These are phyloP conservation scores for Sphaerulina vaccinii DNA, from an alignment of 2,329 filamentous ascomycete genomes.

Conservation along the genomic window DNA sequence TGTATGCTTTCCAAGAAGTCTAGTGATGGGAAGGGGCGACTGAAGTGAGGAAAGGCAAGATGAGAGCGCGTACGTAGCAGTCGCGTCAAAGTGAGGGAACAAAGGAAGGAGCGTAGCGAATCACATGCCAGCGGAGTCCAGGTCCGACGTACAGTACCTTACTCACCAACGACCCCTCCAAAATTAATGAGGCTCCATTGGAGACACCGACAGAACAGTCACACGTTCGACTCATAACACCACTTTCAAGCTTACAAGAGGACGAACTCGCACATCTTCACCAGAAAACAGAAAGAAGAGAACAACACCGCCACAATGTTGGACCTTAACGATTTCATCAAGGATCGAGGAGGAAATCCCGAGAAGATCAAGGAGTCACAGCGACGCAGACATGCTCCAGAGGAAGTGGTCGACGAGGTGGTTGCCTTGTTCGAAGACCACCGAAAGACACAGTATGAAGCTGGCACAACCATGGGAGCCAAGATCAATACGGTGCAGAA, in stretches of 20 bases:
- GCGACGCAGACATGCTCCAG: slow-evolving; percentile 73
- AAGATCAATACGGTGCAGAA: slow-evolving; percentile 89
- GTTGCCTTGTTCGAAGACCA: slow-evolving; percentile 85
- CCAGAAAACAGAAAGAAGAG: neutral
- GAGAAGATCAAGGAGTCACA: slow-evolving; percentile 92
- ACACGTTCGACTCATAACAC: neutral
- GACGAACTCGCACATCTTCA: neutral
- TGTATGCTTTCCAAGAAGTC: neutral
- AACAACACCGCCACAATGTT: slow-evolving; percentile 35
- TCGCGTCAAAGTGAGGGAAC: slow-evolving; percentile 5
- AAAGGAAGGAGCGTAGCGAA: neutral
- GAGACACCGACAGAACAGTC: neutral
- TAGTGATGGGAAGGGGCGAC: neutral
- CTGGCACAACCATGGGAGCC: slow-evolving; percentile 73
- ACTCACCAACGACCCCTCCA: neutral
- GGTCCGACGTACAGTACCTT: too few species aligned
- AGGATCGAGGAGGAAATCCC: slow-evolving; percentile 86
- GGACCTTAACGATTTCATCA: slow-evolving; percentile 53
- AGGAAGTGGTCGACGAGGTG: slow-evolving; percentile 85
- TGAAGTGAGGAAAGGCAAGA: neutral
- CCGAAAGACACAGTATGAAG: slow-evolving; percentile 57
- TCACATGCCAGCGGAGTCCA: neutral
- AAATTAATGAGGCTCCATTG: neutral
- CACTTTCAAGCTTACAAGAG: neutral
- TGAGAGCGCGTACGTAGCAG: slow-evolving; percentile 2